Conservation (phyloP, 2,329 filamentous ascomycete species). For the Fusarium pseudoanthophilum region DNA sequence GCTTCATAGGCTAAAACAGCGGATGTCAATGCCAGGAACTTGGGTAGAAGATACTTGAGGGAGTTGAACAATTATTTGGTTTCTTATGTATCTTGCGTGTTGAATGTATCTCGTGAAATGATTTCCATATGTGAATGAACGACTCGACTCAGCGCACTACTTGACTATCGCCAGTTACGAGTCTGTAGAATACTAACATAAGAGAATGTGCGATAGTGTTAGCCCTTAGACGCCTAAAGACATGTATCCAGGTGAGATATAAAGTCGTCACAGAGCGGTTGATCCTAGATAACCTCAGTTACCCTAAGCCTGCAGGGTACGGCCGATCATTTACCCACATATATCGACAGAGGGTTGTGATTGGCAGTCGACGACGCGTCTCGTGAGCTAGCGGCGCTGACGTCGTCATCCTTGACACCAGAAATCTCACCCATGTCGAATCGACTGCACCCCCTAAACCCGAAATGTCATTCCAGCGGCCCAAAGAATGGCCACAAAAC, state of each 20-base stretch:
- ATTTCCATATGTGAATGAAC: rapidly evolving
- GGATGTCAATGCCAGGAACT: not conserved
- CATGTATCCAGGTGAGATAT: rapidly evolving
- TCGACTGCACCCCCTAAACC: not conserved
- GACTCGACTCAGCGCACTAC: rapidly evolving
- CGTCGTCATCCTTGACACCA: not conserved
- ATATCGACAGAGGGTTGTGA: rapidly evolving
- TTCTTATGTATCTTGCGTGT: rapidly evolving
- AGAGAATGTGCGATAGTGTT: rapidly evolving
- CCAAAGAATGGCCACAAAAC: conserved; percentile 1
- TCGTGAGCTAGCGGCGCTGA: not conserved
- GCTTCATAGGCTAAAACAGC: rapidly evolving
- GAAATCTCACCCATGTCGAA: not conserved
- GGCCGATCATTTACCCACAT: not conserved
- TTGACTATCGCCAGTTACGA: rapidly evolving
- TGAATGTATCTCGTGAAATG: too few species aligned
- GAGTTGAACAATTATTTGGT: not conserved
- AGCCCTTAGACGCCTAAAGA: not conserved
- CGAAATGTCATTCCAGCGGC: not conserved
- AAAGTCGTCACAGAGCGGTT: not conserved
- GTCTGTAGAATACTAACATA: rapidly evolving
- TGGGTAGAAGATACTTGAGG: not conserved
- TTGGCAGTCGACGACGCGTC: conserved; percentile 12
- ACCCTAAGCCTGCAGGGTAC: not conserved
- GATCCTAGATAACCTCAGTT: not conserved